Base-by-base conservation (phyloP, 75 land plant genomes). In the Chamaecyparis obtusa region DNA sequence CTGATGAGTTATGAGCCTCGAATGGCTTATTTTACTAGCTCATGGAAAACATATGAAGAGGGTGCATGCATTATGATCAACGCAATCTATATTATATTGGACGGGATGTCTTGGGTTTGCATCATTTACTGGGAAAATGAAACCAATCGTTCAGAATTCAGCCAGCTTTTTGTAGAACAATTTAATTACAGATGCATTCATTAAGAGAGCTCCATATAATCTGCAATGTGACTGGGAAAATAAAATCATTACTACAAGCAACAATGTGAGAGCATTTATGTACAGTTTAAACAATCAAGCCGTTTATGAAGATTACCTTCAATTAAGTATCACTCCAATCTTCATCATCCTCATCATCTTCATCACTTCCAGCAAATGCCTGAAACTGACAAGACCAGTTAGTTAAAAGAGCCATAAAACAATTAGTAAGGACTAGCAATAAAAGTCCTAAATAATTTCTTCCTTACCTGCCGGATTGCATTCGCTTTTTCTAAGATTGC, bases 401-500 rank as follows among this genome's bases (percentile, higher is more conserved):
- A 14, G 32, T 24, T 67, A 16, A 75, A n/a, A 30, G 43, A 27
- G 19, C 49, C 19, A 74, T 17, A 74, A 39, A 44, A n/a, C 39
- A 85, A 21, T 24, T 39, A 74, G 1, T 13, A 41, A 44, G 21
- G 33, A 67, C n/a, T n/a, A 43, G 30, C 27, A 87, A 54, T 27
- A 3, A 16, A 39, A 80, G 6, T 21, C 36, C 32, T 5, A 84
- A 35, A 51, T 30, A 35, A 55, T 55, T 35, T 13, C 57, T 49
- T n/a, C 9, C 56, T 48, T 19, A 94, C 99, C 98, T 97, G 99
- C 88, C 99, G 93, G 82, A 97, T 97, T 48, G 98, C 97, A 88
- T 91, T 96, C 83, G 99, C 99, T 85, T 97, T 97, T 90, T 96
- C 94, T 90, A 97, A 76, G 84, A 97, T 97, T 19, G 98, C 99